A percentile compares a stretch with the other conserved stretches of the same genome.
These are phyloP conservation scores for Mucor racemosus DNA, from an alignment of 371 early-diverging fungal species.

Conservation along the genomic window DNA sequence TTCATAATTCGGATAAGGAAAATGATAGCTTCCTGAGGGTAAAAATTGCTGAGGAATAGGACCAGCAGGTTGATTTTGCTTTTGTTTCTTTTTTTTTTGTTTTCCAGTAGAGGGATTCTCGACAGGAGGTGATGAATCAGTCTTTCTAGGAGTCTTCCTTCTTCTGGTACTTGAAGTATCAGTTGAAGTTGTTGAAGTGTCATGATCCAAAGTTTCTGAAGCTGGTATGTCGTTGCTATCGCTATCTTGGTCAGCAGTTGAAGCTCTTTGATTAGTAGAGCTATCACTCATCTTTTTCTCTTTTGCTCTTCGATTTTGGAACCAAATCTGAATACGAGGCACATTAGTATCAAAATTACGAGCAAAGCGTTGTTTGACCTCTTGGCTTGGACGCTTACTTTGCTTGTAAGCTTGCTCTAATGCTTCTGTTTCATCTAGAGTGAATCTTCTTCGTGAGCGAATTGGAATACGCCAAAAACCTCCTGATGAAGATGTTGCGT, in stretches of 20 bases:
- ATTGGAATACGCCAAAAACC: neutral
- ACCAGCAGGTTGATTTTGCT: too few species aligned
- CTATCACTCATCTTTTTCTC: constrained; percentile 10
- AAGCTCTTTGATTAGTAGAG: neutral
- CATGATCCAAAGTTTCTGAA: neutral
- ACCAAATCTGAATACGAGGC: constrained; percentile 33
- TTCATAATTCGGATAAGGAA: neutral
- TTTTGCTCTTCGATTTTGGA: constrained; percentile 38
- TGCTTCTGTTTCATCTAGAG: neutral
- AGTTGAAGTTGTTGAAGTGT: neutral
- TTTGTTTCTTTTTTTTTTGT: neutral
- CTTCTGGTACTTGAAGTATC: neutral
- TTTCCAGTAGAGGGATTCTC: neutral
- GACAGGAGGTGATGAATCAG: neutral
- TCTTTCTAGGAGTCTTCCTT: neutral
- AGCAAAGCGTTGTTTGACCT: constrained; percentile 18
- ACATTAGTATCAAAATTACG: neutral
- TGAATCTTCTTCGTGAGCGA: constrained; percentile 13
- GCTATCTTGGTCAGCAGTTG: neutral
- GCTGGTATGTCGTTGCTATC: neutral
- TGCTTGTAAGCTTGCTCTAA: constrained; percentile 7
- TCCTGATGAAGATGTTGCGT: neutral
- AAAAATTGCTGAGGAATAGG: neutral
- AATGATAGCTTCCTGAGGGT: neutral
- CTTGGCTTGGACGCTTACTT: constrained; percentile 8